phyloP scores from a whole-genome alignment of 2,329 filamentous ascomycete species.

The Diplodia scrobiculata region DNA sequence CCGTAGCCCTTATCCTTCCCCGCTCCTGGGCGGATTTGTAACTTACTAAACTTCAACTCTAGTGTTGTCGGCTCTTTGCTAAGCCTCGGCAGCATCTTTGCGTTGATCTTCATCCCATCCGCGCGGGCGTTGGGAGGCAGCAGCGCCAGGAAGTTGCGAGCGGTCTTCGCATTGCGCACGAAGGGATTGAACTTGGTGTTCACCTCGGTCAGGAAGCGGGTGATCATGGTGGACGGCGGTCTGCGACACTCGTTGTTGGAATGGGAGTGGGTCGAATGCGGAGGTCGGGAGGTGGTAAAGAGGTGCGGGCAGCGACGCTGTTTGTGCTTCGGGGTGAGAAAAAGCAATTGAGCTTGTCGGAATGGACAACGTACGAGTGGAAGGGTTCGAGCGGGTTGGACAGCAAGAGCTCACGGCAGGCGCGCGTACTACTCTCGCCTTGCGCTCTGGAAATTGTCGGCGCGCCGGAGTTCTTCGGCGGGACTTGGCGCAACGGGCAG shows the following conservation, averaged over 20 bases:
- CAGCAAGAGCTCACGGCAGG: conserved; percentile 1
- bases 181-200: conserved; percentile 92
- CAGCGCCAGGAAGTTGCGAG: conserved; percentile 81
- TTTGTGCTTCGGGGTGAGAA: background rate
- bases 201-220: conserved; percentile 82
- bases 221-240: conserved; percentile 66
- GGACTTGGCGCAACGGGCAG: conserved; percentile 12
- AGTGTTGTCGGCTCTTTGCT: conserved; percentile 71
- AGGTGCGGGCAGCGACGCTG: background rate
- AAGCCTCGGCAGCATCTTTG: conserved; percentile 70
- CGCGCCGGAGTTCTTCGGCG: conserved; percentile 1
- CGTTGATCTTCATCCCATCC: conserved; percentile 70
- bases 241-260: background rate
- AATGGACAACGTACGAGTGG: conserved; percentile 1
- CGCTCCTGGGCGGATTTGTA: background rate
- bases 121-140: conserved; percentile 77
- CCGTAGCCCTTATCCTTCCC: background rate
- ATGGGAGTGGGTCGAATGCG: conserved; percentile 5
- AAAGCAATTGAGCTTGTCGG: background rate
- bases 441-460: conserved; percentile 27
- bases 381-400: background rate
- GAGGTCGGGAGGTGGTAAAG: background rate
- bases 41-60: conserved; percentile 80
- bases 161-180: conserved; percentile 74
- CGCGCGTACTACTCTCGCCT: background rate